These are phyloP conservation scores for Fusarium devonianum DNA, from an alignment of 2,329 filamentous ascomycete species.

Conservation along the genomic window DNA sequence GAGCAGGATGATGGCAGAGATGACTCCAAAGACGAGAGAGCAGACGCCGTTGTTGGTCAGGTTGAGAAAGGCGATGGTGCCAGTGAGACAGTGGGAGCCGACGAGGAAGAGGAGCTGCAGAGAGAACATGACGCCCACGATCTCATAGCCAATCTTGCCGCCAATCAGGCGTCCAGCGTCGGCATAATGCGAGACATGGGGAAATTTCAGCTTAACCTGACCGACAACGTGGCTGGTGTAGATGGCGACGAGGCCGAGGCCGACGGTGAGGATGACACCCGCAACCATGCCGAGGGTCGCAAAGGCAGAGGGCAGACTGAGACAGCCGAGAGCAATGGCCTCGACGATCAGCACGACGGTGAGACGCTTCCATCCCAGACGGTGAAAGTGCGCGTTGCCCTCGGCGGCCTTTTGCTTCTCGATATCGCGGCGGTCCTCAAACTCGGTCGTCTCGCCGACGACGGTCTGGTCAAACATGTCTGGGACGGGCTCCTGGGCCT, in stretches of 20 bases:
- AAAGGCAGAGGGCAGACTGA: slow-evolving; percentile 60
- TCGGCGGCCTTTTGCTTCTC: slow-evolving; percentile 56
- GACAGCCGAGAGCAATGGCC: slow-evolving; percentile 61
- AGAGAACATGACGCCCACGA: slow-evolving; percentile 67
- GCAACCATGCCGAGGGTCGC: slow-evolving; percentile 62
- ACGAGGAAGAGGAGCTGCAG: slow-evolving; percentile 74
- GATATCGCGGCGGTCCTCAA: slow-evolving; percentile 49
- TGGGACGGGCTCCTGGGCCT: slow-evolving; percentile 15
- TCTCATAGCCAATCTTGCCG: slow-evolving; percentile 66
- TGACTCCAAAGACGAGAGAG: slow-evolving; percentile 54
- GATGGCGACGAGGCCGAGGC: slow-evolving; percentile 55
- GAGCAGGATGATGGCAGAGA: slow-evolving; percentile 56
- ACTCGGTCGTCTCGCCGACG: slow-evolving; percentile 49
- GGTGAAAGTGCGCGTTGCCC: slow-evolving; percentile 58
- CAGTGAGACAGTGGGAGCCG: slow-evolving; percentile 75
- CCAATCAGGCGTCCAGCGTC: slow-evolving; percentile 70
- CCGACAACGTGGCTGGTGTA: slow-evolving; percentile 58
- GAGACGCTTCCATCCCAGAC: too few relatives aligned
- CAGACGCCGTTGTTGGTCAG: slow-evolving; percentile 63
- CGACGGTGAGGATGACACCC: slow-evolving; percentile 53
- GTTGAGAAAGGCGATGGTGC: slow-evolving; percentile 72
- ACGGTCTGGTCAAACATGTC: slow-evolving; percentile 42
- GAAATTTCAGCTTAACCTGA: slow-evolving; percentile 58
- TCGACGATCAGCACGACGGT: slow-evolving; percentile 64
- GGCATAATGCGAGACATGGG: slow-evolving; percentile 69